phyloP scores from a whole-genome alignment of 768 basidiomycete genomes.

The Hemileccinum rubropunctum region DNA sequence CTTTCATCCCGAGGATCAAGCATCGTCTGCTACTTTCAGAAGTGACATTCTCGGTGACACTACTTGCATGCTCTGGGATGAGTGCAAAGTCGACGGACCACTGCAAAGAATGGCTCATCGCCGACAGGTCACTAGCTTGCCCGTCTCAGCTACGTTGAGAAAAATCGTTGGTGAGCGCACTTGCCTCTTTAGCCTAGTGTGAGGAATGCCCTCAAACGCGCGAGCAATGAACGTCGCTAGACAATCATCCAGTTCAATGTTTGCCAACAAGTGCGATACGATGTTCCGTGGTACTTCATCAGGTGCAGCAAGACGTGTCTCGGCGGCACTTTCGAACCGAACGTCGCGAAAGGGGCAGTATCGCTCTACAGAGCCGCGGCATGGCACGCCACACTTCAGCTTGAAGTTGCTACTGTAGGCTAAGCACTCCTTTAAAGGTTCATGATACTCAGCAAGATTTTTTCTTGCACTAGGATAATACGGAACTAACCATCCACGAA shows the following conservation, averaged over 20 bases:
- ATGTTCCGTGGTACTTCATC: constrained; percentile 12
- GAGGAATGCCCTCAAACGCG: constrained; percentile 17
- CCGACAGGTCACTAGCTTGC: constrained; percentile 6
- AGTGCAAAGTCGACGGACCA: constrained; percentile 15
- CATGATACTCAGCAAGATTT: background rate
- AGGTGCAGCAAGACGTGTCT: background rate
- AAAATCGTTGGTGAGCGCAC: constrained; percentile 4
- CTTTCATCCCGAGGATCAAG: constrained; percentile 20
- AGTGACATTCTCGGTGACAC: background rate
- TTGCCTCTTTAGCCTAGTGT: constrained; percentile 13
- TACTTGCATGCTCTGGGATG: background rate
- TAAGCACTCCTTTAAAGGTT: constrained; percentile 8
- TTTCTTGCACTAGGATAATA: background rate
- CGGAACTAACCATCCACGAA: constrained; percentile 25
- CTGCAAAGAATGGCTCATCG: background rate
- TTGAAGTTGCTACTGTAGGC: background rate
- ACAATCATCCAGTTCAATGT: background rate
- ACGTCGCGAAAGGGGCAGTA: constrained; percentile 18
- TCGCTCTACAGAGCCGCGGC: background rate
- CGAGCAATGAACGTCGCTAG: constrained; percentile 9
- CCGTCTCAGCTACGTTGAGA: constrained; percentile 3
- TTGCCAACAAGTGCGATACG: constrained; percentile 9
- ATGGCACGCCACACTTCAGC: background rate
- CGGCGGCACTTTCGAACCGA: constrained; percentile 11
- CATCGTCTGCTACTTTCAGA: background rate